Base-by-base conservation (phyloP, 2,329 filamentous ascomycete species). In the Raffaelea albimanens region DNA sequence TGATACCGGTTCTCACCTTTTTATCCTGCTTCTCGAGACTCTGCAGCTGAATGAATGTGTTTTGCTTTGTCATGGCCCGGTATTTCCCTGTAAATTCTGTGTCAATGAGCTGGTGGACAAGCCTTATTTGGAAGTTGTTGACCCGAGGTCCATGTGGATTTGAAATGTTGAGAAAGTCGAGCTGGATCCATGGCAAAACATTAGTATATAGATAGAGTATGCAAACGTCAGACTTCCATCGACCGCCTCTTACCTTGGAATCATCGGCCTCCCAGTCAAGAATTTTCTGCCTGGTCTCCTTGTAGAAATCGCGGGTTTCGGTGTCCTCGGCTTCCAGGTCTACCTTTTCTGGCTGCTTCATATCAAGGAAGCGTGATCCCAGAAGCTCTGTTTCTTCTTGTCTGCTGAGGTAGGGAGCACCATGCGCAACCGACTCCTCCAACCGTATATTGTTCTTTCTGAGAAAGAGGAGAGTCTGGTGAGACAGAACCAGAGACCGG, bases 321-420 rank as follows among this genome's bases (percentile, higher is more conserved):
- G 14, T 25, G 5, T 50, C 45, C 9, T 53, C 44, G 2, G 23
- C 10, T 1, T 19, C 31, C 1, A 55, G n/a, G 16, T 54, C 46
- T 25, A 48, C 33, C 5, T 45, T 22, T 8, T 8, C 13, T 9
- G 22, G 34, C n/a, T 9, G 2, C 18, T 46, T 38, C 33, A 21
- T 31, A 9, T 39, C 11, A 14, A 52, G 8, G 11, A 56, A 48
- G 7, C 41, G n/a, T 1, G 31, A 20, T 4, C 2, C 5, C 23
- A 47, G 18, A 11, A 47, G 18, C 10, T 57, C 46, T 0, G 34
- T 7, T 23, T 57, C 48, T 41, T 61, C 59, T 4, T 50, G 43
- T 3, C 48, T 50, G 31, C 58, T 63, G 3, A 68, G 55, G 36
- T 65, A 67, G 3, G 53, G 51, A 0, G 65, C 54, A 0, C 66